Conservation (phyloP, 1,284 basidiomycete species). For the Pseudozyma thailandica region DNA sequence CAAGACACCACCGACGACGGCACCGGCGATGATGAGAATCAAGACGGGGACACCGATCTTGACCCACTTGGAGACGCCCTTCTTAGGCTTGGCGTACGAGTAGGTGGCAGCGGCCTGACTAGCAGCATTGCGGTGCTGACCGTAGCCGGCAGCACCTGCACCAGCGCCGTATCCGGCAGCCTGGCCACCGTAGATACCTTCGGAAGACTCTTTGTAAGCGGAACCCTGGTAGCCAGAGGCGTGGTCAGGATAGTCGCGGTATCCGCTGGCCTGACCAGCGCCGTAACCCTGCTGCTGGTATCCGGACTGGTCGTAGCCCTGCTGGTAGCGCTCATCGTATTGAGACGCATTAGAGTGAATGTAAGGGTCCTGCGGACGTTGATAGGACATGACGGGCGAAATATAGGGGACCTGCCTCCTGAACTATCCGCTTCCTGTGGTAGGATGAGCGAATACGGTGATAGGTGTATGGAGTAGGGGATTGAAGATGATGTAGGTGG, state of each 20-base stretch:
- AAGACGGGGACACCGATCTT: conserved; percentile 56
- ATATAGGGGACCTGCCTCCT: conserved; percentile 22
- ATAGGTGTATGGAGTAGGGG: conserved; percentile 4
- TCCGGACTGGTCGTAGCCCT: conserved; percentile 31
- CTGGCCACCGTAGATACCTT: conserved; percentile 41
- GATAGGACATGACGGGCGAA: conserved; percentile 55
- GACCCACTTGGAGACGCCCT: conserved; percentile 58
- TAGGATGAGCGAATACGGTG: conserved; percentile 15
- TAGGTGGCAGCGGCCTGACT: conserved; percentile 52
- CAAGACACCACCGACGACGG: conserved; percentile 81
- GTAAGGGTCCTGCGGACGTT: conserved; percentile 59
- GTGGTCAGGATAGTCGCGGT: conserved; percentile 50
- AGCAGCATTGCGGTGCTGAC: conserved; percentile 30
- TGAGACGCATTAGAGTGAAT: conserved; percentile 64
- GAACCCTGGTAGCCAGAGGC: conserved; percentile 43
- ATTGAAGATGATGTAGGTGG: conserved; percentile 1
- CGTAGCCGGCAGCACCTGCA: conserved; percentile 21
- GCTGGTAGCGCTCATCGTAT: conserved; percentile 61
- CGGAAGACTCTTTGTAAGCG: conserved; percentile 38
- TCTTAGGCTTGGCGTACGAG: conserved; percentile 62
- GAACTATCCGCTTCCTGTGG: conserved; percentile 11
- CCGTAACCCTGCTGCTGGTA: conserved; percentile 30
- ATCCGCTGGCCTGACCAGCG: conserved; percentile 18
- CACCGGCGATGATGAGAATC: conserved; percentile 69
- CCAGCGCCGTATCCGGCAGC: conserved; percentile 13